These are phyloP conservation scores for Austroboletus niveus DNA, from an alignment of 1,284 basidiomycete genomes.

Conservation along the genomic window DNA sequence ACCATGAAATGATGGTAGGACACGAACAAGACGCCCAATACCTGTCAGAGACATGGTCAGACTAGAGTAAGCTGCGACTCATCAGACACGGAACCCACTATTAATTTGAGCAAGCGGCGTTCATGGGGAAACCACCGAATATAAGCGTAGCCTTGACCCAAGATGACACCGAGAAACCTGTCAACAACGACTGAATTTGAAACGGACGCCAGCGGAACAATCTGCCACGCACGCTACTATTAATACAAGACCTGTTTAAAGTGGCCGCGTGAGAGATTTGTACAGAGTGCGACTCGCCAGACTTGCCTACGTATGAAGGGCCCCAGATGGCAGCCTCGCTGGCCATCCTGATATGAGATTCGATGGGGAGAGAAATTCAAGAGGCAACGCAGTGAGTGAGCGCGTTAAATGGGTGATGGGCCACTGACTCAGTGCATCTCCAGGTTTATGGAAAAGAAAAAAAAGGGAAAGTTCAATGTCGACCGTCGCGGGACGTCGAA, in stretches of 20 bases:
- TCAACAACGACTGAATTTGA: neutral
- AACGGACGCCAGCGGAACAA: neutral
- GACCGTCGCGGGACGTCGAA: too few relatives aligned
- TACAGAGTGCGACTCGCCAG: neutral
- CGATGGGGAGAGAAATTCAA: too few relatives aligned
- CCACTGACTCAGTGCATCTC: too few relatives aligned
- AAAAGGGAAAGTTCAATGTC: too few relatives aligned
- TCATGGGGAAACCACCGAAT: slow-evolving; percentile 4
- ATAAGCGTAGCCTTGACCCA: slow-evolving; percentile 9
- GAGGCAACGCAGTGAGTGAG: neutral
- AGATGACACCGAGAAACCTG: slow-evolving; percentile 4
- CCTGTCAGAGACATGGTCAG: slow-evolving; percentile 1
- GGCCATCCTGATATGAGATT: neutral
- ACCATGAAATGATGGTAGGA: neutral
- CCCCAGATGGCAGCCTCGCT: neutral
- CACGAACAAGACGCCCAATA: slow-evolving; percentile 1
- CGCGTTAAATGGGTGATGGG: neutral
- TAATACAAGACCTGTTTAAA: neutral
- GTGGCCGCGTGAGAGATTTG: neutral
- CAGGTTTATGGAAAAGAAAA: too few relatives aligned
- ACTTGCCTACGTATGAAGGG: slow-evolving; percentile 1
- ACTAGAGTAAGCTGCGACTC: neutral
- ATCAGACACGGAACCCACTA: neutral
- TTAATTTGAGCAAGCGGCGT: neutral
- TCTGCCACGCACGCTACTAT: neutral